Base-by-base conservation (phyloP, 352 stramenopile genomes). In the Phytophthora sojae region DNA sequence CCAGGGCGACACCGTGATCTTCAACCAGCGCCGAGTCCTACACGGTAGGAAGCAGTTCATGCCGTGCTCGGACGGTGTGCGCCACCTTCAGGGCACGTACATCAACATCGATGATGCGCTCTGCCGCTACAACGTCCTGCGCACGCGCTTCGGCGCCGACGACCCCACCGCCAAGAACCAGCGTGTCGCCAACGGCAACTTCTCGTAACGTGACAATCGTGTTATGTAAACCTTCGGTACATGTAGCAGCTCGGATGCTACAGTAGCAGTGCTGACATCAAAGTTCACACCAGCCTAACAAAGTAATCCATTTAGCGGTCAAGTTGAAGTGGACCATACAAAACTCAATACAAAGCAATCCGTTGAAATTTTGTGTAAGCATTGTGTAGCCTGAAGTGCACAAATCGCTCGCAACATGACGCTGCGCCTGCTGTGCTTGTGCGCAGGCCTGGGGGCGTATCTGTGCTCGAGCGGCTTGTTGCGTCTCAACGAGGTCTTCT, bases 51-150 rank as follows among this genome's bases (percentile, higher is more conserved):
- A 91, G 55, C 72, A 92, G 19, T 96, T 95, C 63, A 81, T 76
- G 5, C 66, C 86, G 35, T 79, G 73, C 32, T 92, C 86, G n/a
- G 85, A 85, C 52, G 88, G 86, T 29, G 77, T 92, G 44, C 88
- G 89, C 51, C 89, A 96, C 63, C 75, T 96, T 7, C 89, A 96
- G 65, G 89, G 89, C 64, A 94, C 88, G 3, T 96, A 96, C 66
- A 35, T 96, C 64, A 96, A 95, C 74, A 95, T 96, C 61, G 89
- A 96, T 65, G 88, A 96, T 71, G 89, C 86, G 29, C 63, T 93
- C n/a, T 95, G 85, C 42, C 83, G 88, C 64, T 96, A 90, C 82
- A 92, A 94, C 45, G 84, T 84, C 14, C 73, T 96, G 44, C 82
- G 84, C 45, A 68, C 85, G 17, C 82, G 81, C 61, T 86, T 94